Base-by-base conservation (phyloP, 371 early-diverging fungal species). In the Coemansia sp. region DNA sequence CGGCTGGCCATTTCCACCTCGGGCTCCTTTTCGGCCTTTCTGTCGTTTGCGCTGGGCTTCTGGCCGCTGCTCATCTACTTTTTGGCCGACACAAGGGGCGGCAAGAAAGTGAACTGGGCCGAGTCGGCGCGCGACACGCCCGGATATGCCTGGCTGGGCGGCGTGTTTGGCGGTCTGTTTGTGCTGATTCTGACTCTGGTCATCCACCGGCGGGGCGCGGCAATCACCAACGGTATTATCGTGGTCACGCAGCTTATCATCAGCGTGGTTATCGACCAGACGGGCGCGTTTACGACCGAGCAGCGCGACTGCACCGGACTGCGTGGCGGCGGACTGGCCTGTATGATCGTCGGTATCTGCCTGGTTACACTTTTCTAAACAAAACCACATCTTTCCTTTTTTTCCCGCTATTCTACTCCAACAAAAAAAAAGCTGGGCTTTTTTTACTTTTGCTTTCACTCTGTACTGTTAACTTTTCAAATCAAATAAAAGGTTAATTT, bases 1-100 rank as follows among this genome's bases (percentile, higher is more conserved):
- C 61, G 66, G 12, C 57, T 75, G 11, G 69, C 71, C 9, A 65
- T 69, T n/a, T 75, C 65, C 26, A 75, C 70, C 11, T 50, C 66
- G 1, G 75, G 75, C 0, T 75, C 75, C 26, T 75, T 75, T 48
- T 62, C 70, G 7, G 65, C 75, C 16, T 69, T 75, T 34, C 69
- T 75, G n/a, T 66, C 69, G 30, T 75, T 75, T 38, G 71, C 71
- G 5, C 47, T 75, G n/a, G 75, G 75, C 1, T 75, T 75, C 75
- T 75, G 75, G 75, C 75, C 75, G 5, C 71, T 75, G 20, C 54
- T 75, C 6, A 70, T 75, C 16, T 75, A 75, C 63, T 75, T 75
- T 34, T 31, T 75, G 50, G 75, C 70, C 0, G 75, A 75, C 51
- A 75, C 70, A 16, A 65, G 60, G 40, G 75, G 75, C 14, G 75